Evolutionary conservation across 2,329 filamentous ascomycete species (phyloP).

Genomic region (Blumeria hordei): DNA sequence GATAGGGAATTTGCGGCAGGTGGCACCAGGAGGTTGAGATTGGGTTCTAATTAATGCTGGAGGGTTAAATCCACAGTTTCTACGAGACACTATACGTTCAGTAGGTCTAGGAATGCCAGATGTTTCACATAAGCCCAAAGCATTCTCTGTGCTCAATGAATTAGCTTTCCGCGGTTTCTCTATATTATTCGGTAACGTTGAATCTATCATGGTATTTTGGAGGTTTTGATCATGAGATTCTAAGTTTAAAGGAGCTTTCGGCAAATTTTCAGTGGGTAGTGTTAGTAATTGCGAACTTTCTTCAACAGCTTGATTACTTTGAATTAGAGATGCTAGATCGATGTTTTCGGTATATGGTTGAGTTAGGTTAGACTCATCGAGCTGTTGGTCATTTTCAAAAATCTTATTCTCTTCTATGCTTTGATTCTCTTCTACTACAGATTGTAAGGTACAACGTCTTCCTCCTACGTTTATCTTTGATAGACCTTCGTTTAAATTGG

Average conservation of each 20-base stretch:
- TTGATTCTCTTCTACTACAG: constrained; percentile 33
- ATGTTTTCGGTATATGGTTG: constrained; percentile 14
- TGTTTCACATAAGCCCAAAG: constrained; percentile 5
- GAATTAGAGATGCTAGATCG: constrained; percentile 26
- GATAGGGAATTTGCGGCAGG: constrained; percentile 10
- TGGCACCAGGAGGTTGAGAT: constrained; percentile 14
- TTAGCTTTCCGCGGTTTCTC: constrained; percentile 11
- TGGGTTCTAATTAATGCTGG: constrained; percentile 14
- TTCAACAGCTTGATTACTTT: constrained; percentile 1
- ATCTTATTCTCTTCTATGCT: too few relatives aligned
- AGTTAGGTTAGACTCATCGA: not conserved
- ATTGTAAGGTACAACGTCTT: constrained; percentile 35
- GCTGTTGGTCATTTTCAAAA: not conserved
- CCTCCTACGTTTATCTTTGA: constrained; percentile 31
- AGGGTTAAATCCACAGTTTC: constrained; percentile 9
- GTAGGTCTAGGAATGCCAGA: constrained; percentile 14
- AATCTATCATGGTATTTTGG: constrained; percentile 5
- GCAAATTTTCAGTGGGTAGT: constrained; percentile 3
- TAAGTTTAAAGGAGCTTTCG: constrained; percentile 2
- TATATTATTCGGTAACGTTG: constrained; percentile 12
- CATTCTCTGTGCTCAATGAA: constrained; percentile 4
- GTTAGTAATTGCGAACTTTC: constrained; percentile 4
- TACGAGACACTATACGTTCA: constrained; percentile 10
- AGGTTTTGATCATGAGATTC: not conserved
- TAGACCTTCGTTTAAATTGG: constrained; percentile 9